Evolutionary conservation across 2,329 filamentous ascomycete genomes (phyloP).

Genomic region (Epichloe glyceriae): DNA sequence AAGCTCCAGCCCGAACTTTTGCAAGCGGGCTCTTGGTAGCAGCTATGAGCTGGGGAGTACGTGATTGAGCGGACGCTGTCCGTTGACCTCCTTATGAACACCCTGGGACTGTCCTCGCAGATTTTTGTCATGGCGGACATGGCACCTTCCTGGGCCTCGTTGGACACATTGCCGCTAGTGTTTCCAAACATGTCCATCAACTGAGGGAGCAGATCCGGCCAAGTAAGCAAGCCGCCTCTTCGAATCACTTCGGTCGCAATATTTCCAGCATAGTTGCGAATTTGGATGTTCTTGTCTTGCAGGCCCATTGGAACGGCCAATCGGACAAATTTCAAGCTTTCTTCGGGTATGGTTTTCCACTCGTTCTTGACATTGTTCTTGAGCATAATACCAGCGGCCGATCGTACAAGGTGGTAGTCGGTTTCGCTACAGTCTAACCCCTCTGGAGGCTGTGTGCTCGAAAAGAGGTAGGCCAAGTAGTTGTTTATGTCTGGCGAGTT

Average conservation of each 20-base stretch:
- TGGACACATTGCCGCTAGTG: slow-evolving; percentile 50
- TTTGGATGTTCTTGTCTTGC: slow-evolving; percentile 68
- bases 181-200: slow-evolving; percentile 69
- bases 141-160: slow-evolving; percentile 75
- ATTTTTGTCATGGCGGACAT: slow-evolving; percentile 91
- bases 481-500: slow-evolving; percentile 89
- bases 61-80: slow-evolving; percentile 74
- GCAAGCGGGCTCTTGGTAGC: slow-evolving; percentile 66
- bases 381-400: slow-evolving; percentile 82
- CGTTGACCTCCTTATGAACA: slow-evolving; percentile 80
- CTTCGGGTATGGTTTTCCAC: slow-evolving; percentile 63
- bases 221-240: slow-evolving; percentile 72
- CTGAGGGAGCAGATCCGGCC: slow-evolving; percentile 82
- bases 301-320: slow-evolving; percentile 65
- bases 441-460: slow-evolving; percentile 49
- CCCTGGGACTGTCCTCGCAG: slow-evolving; percentile 86
- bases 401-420: slow-evolving; percentile 65
- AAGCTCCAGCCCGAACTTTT: slow-evolving; percentile 66
- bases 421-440: slow-evolving; percentile 44
- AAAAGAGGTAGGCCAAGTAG: slow-evolving; percentile 87
- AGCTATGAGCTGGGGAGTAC: slow-evolving; percentile 84
- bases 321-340: slow-evolving; percentile 65
- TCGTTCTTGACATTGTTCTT: slow-evolving; percentile 79
- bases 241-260: slow-evolving; percentile 87
- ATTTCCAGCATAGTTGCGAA: slow-evolving; percentile 81